A percentile compares a stretch with the other conserved stretches of the same genome.
phyloP scores from a whole-genome alignment of 2,329 filamentous ascomycete genomes.

The Claviceps spartinae region DNA sequence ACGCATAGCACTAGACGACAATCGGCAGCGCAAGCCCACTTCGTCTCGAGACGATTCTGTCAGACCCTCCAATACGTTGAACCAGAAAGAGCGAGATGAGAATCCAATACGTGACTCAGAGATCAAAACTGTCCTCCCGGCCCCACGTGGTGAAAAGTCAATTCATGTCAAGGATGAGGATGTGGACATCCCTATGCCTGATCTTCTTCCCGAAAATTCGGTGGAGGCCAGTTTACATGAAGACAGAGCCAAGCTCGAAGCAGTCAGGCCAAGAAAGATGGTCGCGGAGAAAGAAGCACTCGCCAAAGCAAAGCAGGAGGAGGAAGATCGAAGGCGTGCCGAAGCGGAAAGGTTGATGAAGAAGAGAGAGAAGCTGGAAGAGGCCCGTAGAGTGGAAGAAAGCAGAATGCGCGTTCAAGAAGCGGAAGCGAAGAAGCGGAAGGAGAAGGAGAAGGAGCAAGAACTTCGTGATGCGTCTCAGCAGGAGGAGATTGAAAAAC shows the following conservation, averaged over 20 bases:
- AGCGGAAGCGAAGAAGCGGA: slow-evolving; percentile 24
- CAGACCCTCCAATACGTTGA: slow-evolving; percentile 20
- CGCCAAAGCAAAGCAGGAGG: slow-evolving; percentile 9
- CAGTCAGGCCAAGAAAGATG: slow-evolving; percentile 17
- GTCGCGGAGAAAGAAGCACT: slow-evolving; percentile 22
- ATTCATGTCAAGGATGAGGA: slow-evolving; percentile 47
- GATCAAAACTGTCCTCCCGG: slow-evolving; percentile 29
- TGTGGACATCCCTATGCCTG: slow-evolving; percentile 41
- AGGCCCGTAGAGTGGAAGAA: slow-evolving; percentile 19
- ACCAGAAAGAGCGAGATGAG: slow-evolving; percentile 29
- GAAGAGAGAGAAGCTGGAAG: slow-evolving; percentile 15
- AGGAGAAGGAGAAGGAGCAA: slow-evolving; percentile 18
- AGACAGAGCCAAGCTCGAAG: slow-evolving; percentile 10
- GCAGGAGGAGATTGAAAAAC: slow-evolving; percentile 21
- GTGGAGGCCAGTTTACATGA: slow-evolving; percentile 10
- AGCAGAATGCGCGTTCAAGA: slow-evolving; percentile 16
- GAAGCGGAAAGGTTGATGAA: slow-evolving; percentile 24
- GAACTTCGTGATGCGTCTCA: slow-evolving; percentile 21
- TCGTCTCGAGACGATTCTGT: slow-evolving; percentile 25
- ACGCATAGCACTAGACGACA: slow-evolving; percentile 31
- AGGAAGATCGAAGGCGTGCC: slow-evolving; percentile 19
- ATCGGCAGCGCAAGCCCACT: slow-evolving; percentile 29
- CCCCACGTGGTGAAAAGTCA: slow-evolving; percentile 28
- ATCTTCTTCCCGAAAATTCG: slow-evolving; percentile 23
- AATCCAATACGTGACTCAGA: slow-evolving; percentile 16